Evolutionary conservation across 805 yeast species (phyloP), one percentile per base, ranked within the genome.

Genomic region (Barnettozyma populi): DNA sequence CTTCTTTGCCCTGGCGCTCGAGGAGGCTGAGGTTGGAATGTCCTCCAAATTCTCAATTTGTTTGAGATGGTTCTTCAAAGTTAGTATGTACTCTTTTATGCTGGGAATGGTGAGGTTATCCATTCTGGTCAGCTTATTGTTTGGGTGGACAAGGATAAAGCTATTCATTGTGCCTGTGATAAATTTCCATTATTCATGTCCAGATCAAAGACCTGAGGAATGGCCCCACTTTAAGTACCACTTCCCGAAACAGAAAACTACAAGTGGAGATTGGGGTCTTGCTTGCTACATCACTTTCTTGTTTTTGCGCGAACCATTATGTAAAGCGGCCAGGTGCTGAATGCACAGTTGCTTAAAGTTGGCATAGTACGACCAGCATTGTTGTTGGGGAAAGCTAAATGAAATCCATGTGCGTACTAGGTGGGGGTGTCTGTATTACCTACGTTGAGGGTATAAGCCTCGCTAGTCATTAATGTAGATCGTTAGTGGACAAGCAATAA

Each of bases 21-120:
- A 41, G 4, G 11, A 14, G 8, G 45, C 46, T 2, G 43, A 13
- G 7, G 35, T 46, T 43, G 45, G 43, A 20, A 24, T 20, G 20
- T 45, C 39, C 8, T 49, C 40, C 20, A 44, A 42, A 27, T 37
- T 36, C 16, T 49, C 49, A 24, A 52, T 43, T 23, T 48, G 47
- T 19, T 36, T 23, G 14, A 56, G 29, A 29, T 55, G 60, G 2
- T 24, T 7, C 32, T 53, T 48, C 3, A 59, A 31, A 18, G 38
- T n/a, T 2, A 16, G 18, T 27, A 44, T 51, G 21, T 57, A 54
- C 27, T 47, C 44, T 38, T 50, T 50, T 24, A 60, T 46, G 20
- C 40, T 49, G 4, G 63, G 59, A 8, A 57, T 58, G 25, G 61
- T 53, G 18, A 58, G 50, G 23, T 49, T 46, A 21, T 56, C 55